A percentile compares a stretch with the other conserved stretches of the same genome.
phyloP scores from a whole-genome alignment of 1,284 basidiomycete genomes.

The Phenoliferia sp. region DNA sequence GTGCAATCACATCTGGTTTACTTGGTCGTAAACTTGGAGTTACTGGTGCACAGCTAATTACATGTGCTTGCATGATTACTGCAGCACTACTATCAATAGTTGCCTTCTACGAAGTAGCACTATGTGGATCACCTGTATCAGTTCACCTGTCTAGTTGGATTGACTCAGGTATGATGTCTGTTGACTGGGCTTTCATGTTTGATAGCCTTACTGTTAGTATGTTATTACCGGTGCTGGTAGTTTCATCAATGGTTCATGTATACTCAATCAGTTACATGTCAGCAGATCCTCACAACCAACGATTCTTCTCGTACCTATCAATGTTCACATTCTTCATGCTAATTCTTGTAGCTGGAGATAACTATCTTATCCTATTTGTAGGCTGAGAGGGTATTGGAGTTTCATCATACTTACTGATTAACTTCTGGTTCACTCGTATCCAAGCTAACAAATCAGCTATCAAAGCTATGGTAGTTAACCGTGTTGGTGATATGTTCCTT shows the following conservation, averaged over 20 bases:
- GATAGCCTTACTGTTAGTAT: conserved; percentile 43
- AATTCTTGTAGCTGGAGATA: conserved; percentile 42
- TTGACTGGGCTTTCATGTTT: conserved; percentile 42
- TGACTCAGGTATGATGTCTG: conserved; percentile 40
- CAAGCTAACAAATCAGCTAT: conserved; percentile 44
- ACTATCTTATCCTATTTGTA: conserved; percentile 43
- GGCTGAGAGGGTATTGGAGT: conserved; percentile 44
- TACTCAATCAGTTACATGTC: conserved; percentile 44
- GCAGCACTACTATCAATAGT: conserved; percentile 39
- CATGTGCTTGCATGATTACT: conserved; percentile 38
- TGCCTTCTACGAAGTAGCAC: conserved; percentile 43
- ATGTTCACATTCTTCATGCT: conserved; percentile 44
- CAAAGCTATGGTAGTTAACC: conserved; percentile 42
- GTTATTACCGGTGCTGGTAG: conserved; percentile 40
- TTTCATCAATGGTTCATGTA: conserved; percentile 42
- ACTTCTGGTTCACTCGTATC: conserved; percentile 42
- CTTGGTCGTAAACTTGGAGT: conserved; percentile 43
- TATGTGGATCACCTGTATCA: conserved; percentile 41
- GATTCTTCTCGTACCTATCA: conserved; percentile 43
- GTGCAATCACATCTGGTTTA: conserved; percentile 40
- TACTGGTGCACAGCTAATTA: conserved; percentile 42
- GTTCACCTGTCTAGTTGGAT: conserved; percentile 42
- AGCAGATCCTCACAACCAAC: conserved; percentile 43
- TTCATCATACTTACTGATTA: conserved; percentile 43
- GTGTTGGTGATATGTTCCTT: conserved; percentile 42